Evolutionary conservation across 441 rosid species (phyloP), one percentile per base, ranked within the genome.

Genomic region (Melastoma candidum): DNA sequence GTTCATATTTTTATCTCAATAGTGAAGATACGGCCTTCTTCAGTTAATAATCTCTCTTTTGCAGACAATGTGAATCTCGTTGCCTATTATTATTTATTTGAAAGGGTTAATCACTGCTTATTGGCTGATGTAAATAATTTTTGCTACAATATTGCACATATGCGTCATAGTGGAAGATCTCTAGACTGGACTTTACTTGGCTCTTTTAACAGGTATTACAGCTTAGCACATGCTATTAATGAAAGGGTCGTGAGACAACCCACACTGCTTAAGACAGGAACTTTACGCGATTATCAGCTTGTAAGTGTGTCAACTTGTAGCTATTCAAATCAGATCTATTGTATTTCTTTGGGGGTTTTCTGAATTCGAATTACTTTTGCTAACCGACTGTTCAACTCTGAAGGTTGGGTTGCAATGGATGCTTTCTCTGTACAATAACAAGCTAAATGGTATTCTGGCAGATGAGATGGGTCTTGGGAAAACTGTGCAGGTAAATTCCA

Each of bases 391-490:
- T 49, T 36, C 53, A 44, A 69, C 47, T 58, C 56, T 56, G 45
- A 76, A 95, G 98, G 97, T 95, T 76, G 99, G 99, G 56, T 81
- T 95, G 74, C 97, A 95, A 54, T 95, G 98, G 99, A 95, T 95
- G 99, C 97, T 95, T 75, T 95, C 98, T 46, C 73, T 95, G 79
- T 95, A 95, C 61, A 95, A 90, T 67, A 95, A 95, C 74, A 95
- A 95, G 76, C 75, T 95, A 61, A 95, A 95, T 77, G 99, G 99
- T 63, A 95, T 95, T 60, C 69, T 95, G 76, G 99, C 98, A 39
- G 99, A 95, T 78, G 99, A 95, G 78, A 95, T 95, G 99, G 99
- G 99, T 65, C 96, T 95, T 68, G 99, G 99, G 48, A 95, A 95
- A 82, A 95, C 98, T 63, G 99, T 95, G 51, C 99, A 95, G 98